phyloP scores from a whole-genome alignment of 352 stramenopile species.

The Globisporangium paddicum region DNA sequence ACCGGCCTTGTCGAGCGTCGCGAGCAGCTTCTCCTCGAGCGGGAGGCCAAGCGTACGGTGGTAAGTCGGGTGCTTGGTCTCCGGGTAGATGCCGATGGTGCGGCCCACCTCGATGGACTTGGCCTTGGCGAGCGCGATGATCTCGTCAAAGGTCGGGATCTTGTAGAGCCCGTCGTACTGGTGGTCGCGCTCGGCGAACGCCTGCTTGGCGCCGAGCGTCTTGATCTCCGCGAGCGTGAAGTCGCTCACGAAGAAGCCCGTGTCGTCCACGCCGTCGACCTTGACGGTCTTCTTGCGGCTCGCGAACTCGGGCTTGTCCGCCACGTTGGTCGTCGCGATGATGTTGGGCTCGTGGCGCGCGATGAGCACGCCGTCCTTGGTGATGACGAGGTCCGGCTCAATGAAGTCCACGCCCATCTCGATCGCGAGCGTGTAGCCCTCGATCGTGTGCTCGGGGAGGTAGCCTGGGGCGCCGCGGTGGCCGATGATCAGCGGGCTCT shows the following conservation, averaged over 20 bases:
- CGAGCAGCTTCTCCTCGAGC: constrained; percentile 75
- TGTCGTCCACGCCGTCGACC: constrained; percentile 47
- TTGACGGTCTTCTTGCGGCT: constrained; percentile 48
- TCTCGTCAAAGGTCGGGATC: constrained; percentile 88
- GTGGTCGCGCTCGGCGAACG: constrained; percentile 68
- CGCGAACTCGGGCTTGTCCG: constrained; percentile 64
- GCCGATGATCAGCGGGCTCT: constrained; percentile 54
- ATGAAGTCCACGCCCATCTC: constrained; percentile 90
- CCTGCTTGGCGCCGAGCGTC: constrained; percentile 76
- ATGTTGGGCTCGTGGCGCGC: constrained; percentile 88
- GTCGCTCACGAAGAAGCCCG: constrained; percentile 87
- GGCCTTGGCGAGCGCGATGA: constrained; percentile 75
- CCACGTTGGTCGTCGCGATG: constrained; percentile 88
- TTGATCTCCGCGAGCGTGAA: constrained; percentile 92
- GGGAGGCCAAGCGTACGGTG: constrained; percentile 60
- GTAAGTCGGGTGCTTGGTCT: constrained; percentile 86
- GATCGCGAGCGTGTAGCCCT: constrained; percentile 86
- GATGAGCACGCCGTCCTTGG: constrained; percentile 80
- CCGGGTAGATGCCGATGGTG: constrained; percentile 81
- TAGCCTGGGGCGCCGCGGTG: constrained; percentile 89
- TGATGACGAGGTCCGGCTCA: constrained; percentile 89
- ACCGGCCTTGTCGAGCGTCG: constrained; percentile 57
- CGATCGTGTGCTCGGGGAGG: constrained; percentile 89
- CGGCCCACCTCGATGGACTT: constrained; percentile 53
- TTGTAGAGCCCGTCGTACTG: constrained; percentile 81